These are phyloP conservation scores for Marasmius sp. DNA, from an alignment of 1,284 basidiomycete species.

Conservation along the genomic window DNA sequence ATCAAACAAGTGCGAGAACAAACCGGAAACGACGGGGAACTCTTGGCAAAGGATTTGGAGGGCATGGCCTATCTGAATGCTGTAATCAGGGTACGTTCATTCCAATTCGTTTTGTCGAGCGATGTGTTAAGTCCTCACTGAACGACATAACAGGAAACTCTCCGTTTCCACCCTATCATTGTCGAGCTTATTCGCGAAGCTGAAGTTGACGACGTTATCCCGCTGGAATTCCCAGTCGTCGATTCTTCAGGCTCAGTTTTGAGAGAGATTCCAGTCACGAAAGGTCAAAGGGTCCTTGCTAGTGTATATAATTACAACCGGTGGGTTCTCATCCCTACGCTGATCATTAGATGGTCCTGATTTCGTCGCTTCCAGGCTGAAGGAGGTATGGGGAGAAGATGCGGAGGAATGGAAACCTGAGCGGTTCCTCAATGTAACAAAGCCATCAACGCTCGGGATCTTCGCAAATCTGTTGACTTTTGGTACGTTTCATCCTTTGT, in stretches of 20 bases:
- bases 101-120: background rate
- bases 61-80: background rate
- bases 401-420: constrained; percentile 18
- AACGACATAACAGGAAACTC: constrained; percentile 14
- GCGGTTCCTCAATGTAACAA: constrained; percentile 10
- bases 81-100: background rate
- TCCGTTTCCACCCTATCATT: constrained; percentile 20
- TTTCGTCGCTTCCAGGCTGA: background rate
- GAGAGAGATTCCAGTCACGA: constrained; percentile 15
- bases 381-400: constrained; percentile 13
- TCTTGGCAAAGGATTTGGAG: constrained; percentile 23
- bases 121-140: background rate
- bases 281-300: constrained; percentile 15
- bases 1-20: constrained; percentile 18
- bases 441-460: constrained; percentile 13
- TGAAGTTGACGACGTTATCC: constrained; percentile 19
- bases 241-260: constrained; percentile 12
- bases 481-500: background rate
- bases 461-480: constrained; percentile 16
- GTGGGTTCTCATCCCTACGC: constrained; percentile 4
- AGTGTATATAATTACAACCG: constrained; percentile 16
- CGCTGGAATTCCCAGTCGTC: constrained; percentile 13
- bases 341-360: background rate
- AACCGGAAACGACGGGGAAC: constrained; percentile 12
- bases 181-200: constrained; percentile 10